Conservation (phyloP, 169 alveolate genomes). For the Amoebophrya sp. region DNA sequence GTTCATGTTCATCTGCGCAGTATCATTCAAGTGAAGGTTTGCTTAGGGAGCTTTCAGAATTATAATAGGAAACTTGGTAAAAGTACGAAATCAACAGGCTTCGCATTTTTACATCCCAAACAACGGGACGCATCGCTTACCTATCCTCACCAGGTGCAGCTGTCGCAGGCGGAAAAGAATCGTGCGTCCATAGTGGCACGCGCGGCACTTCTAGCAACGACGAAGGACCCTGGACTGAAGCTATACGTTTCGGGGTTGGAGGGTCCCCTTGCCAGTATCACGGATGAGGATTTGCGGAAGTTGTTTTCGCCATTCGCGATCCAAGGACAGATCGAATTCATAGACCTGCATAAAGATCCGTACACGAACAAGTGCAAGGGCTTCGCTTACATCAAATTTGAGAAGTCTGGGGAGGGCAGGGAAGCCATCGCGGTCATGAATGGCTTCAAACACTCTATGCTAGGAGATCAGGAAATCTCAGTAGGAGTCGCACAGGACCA, state of each 20-base stretch:
- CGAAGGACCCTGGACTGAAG: constrained; percentile 18
- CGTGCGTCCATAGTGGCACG: background rate
- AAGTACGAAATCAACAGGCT: background rate
- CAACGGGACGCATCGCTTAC: background rate
- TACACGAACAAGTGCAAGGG: constrained; percentile 12
- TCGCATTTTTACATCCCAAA: background rate
- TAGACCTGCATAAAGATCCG: background rate
- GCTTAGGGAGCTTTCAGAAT: too few species aligned
- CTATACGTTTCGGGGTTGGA: constrained; percentile 18
- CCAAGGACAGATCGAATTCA: background rate
- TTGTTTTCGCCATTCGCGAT: constrained; percentile 2
- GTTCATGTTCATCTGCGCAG: too few species aligned
- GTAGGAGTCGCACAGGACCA: background rate
- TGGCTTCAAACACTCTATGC: background rate
- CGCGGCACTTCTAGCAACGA: background rate
- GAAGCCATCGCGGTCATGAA: constrained; percentile 23
- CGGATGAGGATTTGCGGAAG: constrained; percentile 8
- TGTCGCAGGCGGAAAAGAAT: constrained; percentile 28
- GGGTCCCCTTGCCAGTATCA: background rate
- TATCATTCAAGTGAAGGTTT: too few species aligned
- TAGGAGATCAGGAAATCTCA: background rate
- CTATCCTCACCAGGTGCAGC: background rate
- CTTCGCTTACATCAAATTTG: background rate
- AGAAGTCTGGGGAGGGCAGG: background rate
- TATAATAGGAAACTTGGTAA: too few species aligned